phyloP scores from a whole-genome alignment of 768 basidiomycete species.

The Tulasnella sp. region DNA sequence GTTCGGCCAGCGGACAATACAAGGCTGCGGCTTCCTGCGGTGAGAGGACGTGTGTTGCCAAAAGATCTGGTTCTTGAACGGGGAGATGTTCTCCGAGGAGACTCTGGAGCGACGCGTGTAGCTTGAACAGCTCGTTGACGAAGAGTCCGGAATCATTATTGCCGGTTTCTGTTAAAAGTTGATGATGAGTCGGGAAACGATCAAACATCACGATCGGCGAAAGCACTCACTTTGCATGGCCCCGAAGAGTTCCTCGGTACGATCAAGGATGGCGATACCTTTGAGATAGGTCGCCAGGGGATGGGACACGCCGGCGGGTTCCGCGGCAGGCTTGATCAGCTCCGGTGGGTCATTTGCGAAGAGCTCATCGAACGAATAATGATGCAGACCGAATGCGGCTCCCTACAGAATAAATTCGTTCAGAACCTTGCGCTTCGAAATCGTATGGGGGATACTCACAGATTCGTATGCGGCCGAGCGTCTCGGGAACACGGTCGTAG shows the following conservation, averaged over 20 bases:
- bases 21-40: neutral
- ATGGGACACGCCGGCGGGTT: neutral
- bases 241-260: slow-evolving; percentile 7
- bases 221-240: neutral
- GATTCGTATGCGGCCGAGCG: neutral
- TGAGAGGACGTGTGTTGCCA: neutral
- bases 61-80: neutral
- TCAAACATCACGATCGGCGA: neutral
- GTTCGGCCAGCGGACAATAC: slow-evolving; percentile 2
- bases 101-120: neutral
- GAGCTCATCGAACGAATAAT: slow-evolving; percentile 7
- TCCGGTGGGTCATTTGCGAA: slow-evolving; percentile 13
- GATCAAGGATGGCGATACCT: slow-evolving; percentile 9
- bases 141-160: no score
- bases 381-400: neutral
- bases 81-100: slow-evolving; percentile 2
- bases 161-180: no score
- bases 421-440: no score
- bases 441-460: neutral
- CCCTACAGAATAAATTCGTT: neutral
- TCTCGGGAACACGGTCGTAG: slow-evolving; percentile 11
- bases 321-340: neutral
- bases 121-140: neutral
- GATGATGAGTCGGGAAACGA: neutral
- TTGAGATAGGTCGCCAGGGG: slow-evolving; percentile 9